Conservation (phyloP, 345 rosid species). For the Lenwebbia sp. region DNA sequence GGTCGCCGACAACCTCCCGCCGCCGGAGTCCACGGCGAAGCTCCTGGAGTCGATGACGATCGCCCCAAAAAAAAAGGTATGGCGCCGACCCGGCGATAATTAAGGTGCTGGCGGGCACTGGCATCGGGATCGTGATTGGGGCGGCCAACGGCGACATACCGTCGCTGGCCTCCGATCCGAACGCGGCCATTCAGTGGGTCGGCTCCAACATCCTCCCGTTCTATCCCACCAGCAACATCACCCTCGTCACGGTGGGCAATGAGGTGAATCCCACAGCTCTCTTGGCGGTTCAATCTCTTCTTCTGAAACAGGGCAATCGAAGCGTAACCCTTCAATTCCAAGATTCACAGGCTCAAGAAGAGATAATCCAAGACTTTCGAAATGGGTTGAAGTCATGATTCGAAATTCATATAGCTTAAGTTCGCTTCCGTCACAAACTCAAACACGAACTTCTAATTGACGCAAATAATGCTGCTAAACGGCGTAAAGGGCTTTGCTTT, state of each 20-base stretch:
- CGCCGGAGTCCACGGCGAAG: conserved; percentile 75
- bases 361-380: background rate
- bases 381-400: background rate
- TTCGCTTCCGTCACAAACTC: background rate
- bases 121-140: conserved; percentile 71
- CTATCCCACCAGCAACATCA: conserved; percentile 79
- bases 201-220: conserved; percentile 58
- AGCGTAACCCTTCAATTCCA: background rate
- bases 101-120: conserved; percentile 67
- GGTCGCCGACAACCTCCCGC: conserved; percentile 85
- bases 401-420: background rate
- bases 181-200: conserved; percentile 71
- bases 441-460: background rate
- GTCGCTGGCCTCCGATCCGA: conserved; percentile 68
- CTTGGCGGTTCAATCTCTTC: background rate
- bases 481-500: background rate
- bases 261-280: conserved; percentile 32
- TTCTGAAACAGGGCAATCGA: background rate
- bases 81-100: conserved; percentile 81
- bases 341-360: background rate
- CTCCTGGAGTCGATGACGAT: conserved; percentile 67
- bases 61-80: conserved; percentile 56
- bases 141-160: conserved; percentile 70
- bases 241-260: conserved; percentile 77
- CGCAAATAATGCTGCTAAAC: background rate